phyloP scores from a whole-genome alignment of 768 basidiomycete species.

The Tulasnella sp. region DNA sequence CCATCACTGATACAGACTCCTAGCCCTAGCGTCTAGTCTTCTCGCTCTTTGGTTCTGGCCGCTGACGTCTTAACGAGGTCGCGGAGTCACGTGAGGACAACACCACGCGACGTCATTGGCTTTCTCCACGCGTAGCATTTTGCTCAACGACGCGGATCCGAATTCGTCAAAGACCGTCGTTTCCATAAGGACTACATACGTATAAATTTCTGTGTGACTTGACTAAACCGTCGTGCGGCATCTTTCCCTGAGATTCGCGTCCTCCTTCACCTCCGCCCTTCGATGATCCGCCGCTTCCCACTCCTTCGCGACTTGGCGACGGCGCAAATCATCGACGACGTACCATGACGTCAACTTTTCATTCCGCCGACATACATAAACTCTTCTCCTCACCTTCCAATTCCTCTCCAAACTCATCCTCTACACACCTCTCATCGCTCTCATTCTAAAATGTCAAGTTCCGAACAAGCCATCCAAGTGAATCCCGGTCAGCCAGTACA shows the following conservation, averaged over 20 bases:
- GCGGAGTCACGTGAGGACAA: neutral
- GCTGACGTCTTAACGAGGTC: too few species aligned
- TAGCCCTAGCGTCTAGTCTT: too few species aligned
- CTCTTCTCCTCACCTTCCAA: neutral
- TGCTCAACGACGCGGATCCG: too few species aligned
- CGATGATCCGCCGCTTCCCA: neutral
- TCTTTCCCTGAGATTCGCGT: neutral
- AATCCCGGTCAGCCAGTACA: slow-evolving; percentile 18
- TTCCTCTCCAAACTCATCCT: neutral
- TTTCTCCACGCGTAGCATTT: neutral
- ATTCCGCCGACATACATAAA: neutral
- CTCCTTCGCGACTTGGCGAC: neutral
- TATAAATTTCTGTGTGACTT: neutral
- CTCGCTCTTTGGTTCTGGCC: too few species aligned
- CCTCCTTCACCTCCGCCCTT: neutral
- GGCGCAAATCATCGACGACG: neutral
- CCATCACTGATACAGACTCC: too few species aligned
- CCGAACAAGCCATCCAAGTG: slow-evolving; percentile 9
- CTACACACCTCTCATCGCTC: neutral
- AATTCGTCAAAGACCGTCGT: neutral
- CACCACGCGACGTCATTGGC: neutral
- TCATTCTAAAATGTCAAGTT: neutral
- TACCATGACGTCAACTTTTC: neutral
- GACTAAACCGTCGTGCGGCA: neutral
- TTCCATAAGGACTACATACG: too few species aligned